Percentiles rank a stretch among this genome's conserved stretches.
These are phyloP conservation scores for Madurella mycetomatis DNA, from an alignment of 2,329 filamentous ascomycete genomes.

Conservation along the genomic window DNA sequence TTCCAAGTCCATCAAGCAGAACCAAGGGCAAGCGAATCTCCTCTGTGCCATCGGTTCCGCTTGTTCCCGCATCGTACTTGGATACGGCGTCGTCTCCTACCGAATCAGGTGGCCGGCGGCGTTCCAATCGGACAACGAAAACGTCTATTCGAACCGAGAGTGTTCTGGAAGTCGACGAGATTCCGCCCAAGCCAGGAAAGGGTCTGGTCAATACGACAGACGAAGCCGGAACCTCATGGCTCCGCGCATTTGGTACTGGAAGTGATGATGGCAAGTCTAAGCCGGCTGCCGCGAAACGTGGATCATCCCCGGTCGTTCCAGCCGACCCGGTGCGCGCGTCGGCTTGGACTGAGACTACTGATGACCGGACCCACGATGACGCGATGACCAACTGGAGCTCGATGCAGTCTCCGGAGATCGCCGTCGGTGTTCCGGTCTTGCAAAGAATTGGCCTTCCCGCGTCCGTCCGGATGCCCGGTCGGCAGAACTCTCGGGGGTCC, in stretches of 20 bases:
- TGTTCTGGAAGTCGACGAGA: conserved; percentile 37
- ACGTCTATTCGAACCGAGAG: conserved; percentile 38
- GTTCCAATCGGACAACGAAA: conserved; percentile 35
- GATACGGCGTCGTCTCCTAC: conserved; percentile 23
- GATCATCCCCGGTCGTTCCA: conserved; percentile 49
- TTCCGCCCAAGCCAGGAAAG: conserved; percentile 18
- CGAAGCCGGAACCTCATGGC: conserved; percentile 36
- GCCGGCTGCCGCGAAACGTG: conserved; percentile 35
- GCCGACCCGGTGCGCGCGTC: conserved; percentile 29
- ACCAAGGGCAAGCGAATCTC: conserved; percentile 32
- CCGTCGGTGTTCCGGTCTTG: conserved; percentile 41
- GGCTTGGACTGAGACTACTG: conserved; percentile 33
- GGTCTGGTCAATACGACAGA: conserved; percentile 30
- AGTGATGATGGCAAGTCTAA: conserved; percentile 11
- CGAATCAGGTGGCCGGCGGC: conserved; percentile 25
- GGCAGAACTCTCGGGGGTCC: conserved; percentile 10
- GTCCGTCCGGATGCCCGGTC: conserved; percentile 34
- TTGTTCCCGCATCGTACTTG: conserved; percentile 33
- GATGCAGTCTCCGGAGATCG: conserved; percentile 44
- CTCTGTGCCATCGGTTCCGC: conserved; percentile 43
- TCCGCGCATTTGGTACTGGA: conserved; percentile 32
- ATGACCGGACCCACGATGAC: conserved; percentile 37
- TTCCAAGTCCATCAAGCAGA: conserved; percentile 36
- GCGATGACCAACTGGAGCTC: conserved; percentile 46
- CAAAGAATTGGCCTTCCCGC: conserved; percentile 39